Conservation (phyloP, 2,329 filamentous ascomycete genomes). For the Sarocladiaceae sp. region DNA sequence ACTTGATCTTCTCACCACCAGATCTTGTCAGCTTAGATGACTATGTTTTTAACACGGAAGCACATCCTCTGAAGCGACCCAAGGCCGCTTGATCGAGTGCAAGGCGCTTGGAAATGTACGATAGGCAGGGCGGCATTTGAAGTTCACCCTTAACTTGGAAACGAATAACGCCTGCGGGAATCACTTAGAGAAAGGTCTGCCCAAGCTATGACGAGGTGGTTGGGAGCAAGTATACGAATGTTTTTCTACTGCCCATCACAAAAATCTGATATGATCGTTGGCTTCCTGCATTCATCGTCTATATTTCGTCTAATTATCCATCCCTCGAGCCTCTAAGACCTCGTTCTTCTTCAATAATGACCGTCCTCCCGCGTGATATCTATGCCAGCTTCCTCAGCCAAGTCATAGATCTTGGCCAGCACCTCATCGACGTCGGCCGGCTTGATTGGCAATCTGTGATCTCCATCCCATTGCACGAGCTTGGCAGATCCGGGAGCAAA, state of each 20-base stretch:
- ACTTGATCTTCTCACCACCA: constrained; percentile 62
- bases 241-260: no score
- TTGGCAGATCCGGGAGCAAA: constrained; percentile 47
- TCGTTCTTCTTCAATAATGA: no score
- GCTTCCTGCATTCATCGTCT: no score
- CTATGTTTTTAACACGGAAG: constrained; percentile 56
- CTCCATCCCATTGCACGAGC: constrained; percentile 67
- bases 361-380: background rate
- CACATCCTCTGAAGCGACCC: constrained; percentile 35
- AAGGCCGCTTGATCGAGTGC: background rate
- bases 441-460: constrained; percentile 66
- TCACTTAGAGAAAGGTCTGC: no score
- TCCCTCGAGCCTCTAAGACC: no score
- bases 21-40: constrained; percentile 59
- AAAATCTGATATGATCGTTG: no score
- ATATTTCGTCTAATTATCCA: no score
- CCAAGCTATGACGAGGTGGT: no score
- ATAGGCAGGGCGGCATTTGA: background rate
- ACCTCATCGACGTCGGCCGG: constrained; percentile 52
- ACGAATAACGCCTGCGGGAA: no score
- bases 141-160: background rate
- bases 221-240: no score
- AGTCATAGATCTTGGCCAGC: constrained; percentile 18
- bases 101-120: background rate
- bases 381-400: constrained; percentile 15